These are phyloP conservation scores for Lactifluus subvellereus DNA, from an alignment of 768 basidiomycete species.

Conservation along the genomic window DNA sequence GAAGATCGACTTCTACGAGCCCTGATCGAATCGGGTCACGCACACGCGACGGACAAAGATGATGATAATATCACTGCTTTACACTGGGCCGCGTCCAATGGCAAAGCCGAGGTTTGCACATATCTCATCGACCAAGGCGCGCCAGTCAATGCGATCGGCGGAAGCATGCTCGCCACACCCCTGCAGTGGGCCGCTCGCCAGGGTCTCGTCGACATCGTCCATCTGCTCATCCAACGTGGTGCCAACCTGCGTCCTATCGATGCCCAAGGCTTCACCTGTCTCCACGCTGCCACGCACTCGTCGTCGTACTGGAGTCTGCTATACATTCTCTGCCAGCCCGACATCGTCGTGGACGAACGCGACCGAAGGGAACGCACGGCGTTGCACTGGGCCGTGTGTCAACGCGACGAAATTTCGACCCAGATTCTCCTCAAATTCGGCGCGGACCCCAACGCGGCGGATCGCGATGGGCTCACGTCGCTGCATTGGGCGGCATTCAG, in stretches of 20 bases:
- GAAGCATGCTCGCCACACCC: conserved; percentile 87
- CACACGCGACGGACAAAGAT: conserved; percentile 70
- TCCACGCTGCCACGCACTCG: conserved; percentile 90
- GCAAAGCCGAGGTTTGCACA: conserved; percentile 78
- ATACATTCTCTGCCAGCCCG: conserved; percentile 85
- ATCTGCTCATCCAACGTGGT: conserved; percentile 79
- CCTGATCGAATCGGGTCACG: conserved; percentile 64
- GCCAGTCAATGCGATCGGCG: conserved; percentile 90
- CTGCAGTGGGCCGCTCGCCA: conserved; percentile 98
- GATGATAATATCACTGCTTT: conserved; percentile 86
- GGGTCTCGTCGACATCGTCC: conserved; percentile 92
- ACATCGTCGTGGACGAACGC: conserved; percentile 74
- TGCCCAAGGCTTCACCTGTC: conserved; percentile 88
- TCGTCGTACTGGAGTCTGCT: conserved; percentile 89
- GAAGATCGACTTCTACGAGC: conserved; percentile 56
- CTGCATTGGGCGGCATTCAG: conserved; percentile 93
- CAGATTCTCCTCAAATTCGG: conserved; percentile 83
- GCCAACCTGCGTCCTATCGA: conserved; percentile 90
- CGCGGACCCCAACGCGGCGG: conserved; percentile 67
- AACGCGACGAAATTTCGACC: conserved; percentile 90
- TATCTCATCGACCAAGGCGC: conserved; percentile 87
- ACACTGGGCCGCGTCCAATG: conserved; percentile 97
- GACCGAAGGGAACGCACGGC: conserved; percentile 90
- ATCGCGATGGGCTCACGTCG: conserved; percentile 75
- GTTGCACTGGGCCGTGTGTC: conserved; percentile 97